Evolutionary conservation across 352 stramenopile genomes (phyloP).

Genomic region (Globisporangium mamillatum): DNA sequence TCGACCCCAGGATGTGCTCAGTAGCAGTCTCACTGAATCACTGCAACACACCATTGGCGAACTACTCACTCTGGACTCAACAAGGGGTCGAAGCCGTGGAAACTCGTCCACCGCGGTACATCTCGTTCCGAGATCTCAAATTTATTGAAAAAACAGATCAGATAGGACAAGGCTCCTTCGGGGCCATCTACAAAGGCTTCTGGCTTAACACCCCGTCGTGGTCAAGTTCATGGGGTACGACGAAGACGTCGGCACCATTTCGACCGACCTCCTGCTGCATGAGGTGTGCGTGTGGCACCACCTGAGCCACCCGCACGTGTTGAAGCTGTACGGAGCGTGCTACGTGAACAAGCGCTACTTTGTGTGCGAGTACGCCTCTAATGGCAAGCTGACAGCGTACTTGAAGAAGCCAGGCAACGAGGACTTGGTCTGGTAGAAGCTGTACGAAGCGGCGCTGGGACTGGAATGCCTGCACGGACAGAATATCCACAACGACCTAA

Average conservation of each 20-base stretch:
- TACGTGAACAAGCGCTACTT: constrained; percentile 20
- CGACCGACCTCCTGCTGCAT: no score
- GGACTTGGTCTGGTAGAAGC: constrained; percentile 21
- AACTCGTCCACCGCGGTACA: not conserved
- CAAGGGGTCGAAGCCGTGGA: not conserved
- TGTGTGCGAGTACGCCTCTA: constrained; percentile 28
- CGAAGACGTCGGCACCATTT: no score
- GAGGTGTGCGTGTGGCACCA: no score
- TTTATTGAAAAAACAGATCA: not conserved
- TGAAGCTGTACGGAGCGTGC: no score
- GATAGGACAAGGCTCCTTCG: not conserved
- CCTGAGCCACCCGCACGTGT: no score
- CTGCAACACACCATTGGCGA: not conserved
- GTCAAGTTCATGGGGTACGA: no score
- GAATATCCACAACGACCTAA: no score
- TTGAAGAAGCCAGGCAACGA: constrained; percentile 13
- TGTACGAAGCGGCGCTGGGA: constrained; percentile 24
- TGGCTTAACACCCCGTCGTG: no score
- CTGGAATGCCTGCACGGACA: constrained; percentile 22
- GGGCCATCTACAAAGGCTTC: not conserved
- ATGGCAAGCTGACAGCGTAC: constrained; percentile 26
- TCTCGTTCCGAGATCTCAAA: not conserved
- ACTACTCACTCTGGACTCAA: not conserved
- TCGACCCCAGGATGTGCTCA: not conserved
- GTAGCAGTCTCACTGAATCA: not conserved